Conservation (phyloP, 2,329 filamentous ascomycete genomes). For the Pestalotiopsis sp. region DNA sequence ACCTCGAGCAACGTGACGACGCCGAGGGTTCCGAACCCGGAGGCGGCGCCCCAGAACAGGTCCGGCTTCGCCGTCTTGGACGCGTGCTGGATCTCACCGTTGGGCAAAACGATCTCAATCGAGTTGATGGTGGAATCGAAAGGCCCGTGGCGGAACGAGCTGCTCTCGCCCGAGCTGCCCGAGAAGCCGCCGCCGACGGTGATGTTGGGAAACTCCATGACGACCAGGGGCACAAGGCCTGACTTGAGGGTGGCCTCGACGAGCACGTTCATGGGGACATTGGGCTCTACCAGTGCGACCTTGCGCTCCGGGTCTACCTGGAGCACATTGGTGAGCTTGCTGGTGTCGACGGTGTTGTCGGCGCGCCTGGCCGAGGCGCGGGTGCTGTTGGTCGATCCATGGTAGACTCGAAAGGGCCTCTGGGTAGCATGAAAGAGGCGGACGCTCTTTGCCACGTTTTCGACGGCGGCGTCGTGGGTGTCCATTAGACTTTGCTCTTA, state of each 20-base stretch:
- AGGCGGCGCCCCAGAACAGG: conserved; percentile 66
- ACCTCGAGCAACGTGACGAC: conserved; percentile 66
- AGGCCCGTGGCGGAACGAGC: conserved; percentile 66
- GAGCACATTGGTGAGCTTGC: conserved; percentile 63
- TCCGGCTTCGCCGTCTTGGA: conserved; percentile 57
- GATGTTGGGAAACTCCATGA: conserved; percentile 75
- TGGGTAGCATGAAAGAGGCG: conserved; percentile 42
- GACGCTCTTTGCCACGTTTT: conserved; percentile 43
- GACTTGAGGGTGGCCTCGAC: conserved; percentile 58
- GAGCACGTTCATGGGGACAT: conserved; percentile 68
- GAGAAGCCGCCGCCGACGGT: conserved; percentile 70
- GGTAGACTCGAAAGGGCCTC: conserved; percentile 71
- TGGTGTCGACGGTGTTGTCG: conserved; percentile 68
- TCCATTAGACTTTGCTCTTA: conserved; percentile 34
- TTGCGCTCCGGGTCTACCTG: conserved; percentile 53
- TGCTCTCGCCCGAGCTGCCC: conserved; percentile 69
- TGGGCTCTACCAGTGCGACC: conserved; percentile 69
- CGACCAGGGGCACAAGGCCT: conserved; percentile 63
- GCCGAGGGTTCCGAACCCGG: conserved; percentile 68
- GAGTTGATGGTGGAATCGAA: conserved; percentile 64
- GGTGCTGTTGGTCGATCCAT: conserved; percentile 78
- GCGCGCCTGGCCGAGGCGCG: conserved; percentile 52
- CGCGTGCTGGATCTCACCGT: conserved; percentile 57
- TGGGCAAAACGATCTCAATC: conserved; percentile 66
- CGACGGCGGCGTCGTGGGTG: conserved; percentile 45